Percentiles rank a stretch among this genome's conserved stretches.
Conservation (phyloP, 1,284 basidiomycete species). For the Wallemia hederae region DNA sequence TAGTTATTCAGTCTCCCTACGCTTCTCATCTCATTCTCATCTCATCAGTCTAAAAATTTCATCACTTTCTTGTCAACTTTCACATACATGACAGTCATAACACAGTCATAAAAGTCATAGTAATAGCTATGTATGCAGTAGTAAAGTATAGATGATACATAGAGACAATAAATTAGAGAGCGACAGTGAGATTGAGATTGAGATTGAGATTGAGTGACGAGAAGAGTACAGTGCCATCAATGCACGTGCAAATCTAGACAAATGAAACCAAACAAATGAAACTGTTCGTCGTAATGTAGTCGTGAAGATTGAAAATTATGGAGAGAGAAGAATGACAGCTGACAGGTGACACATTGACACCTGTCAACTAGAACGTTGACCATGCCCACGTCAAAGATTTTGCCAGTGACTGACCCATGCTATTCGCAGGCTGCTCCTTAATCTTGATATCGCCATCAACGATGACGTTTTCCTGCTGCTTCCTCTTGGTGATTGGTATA, state of each 20-base stretch:
- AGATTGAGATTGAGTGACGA: no score
- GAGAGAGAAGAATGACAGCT: no score
- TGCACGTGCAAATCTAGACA: not conserved
- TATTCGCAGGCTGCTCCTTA: not conserved
- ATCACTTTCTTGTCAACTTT: not conserved
- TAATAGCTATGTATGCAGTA: not conserved
- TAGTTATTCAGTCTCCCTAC: no score
- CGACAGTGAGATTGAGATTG: not conserved
- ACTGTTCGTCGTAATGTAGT: not conserved
- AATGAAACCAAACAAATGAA: not conserved
- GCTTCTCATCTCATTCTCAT: not conserved
- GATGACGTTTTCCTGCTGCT: not conserved
- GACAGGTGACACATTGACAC: no score
- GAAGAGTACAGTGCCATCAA: not conserved
- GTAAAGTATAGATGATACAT: no score
- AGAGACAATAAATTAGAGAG: not conserved
- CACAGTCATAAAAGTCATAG: no score
- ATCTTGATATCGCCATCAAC: not conserved
- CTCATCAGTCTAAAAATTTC: no score
- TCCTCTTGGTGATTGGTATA: not conserved
- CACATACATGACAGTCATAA: no score
- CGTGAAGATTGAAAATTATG: not conserved
- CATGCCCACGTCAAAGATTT: not conserved
- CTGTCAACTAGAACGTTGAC: no score
- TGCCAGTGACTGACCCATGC: not conserved